phyloP scores from a whole-genome alignment of 179 eudicot species.

The Camellia oleifera region DNA sequence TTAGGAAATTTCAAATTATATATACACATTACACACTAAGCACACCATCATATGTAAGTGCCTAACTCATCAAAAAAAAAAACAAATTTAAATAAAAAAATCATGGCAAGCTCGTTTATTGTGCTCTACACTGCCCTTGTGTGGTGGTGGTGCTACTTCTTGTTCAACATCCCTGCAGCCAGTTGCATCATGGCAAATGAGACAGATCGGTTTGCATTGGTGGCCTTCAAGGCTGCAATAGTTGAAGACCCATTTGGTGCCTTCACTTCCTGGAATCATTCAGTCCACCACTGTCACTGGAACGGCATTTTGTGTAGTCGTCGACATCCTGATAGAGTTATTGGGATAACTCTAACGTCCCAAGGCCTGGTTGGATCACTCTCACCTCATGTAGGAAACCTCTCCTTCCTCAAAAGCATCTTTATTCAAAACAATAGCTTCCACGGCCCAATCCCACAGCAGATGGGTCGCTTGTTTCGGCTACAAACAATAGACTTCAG shows the following conservation, averaged over 20 bases:
- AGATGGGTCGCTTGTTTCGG: slow-evolving; percentile 13
- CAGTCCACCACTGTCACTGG: slow-evolving; percentile 15
- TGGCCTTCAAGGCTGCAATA: slow-evolving; percentile 10
- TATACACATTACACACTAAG: no score
- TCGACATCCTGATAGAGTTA: background rate
- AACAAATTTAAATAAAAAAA: no score
- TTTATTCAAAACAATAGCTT: background rate
- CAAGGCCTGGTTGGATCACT: slow-evolving; percentile 16
- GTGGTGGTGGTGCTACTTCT: background rate
- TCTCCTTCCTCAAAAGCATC: slow-evolving; percentile 4
- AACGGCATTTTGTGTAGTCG: slow-evolving; percentile 10
- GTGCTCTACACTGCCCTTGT: background rate
- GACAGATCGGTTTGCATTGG: slow-evolving; percentile 11
- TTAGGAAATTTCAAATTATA: no score
- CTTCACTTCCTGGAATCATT: slow-evolving; percentile 19
- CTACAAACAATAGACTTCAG: slow-evolving; percentile 10
- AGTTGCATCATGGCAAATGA: background rate
- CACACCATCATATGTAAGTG: no score
- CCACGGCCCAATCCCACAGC: slow-evolving; percentile 22
- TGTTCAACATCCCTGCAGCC: background rate
- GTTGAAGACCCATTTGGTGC: slow-evolving; percentile 1
- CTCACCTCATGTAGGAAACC: slow-evolving; percentile 23
- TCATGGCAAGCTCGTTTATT: no score
- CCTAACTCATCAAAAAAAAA: no score
- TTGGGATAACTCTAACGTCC: background rate